Evolutionary conservation across 208 protist genomes (phyloP).

Genomic region (Novymonas esmeraldas): DNA sequence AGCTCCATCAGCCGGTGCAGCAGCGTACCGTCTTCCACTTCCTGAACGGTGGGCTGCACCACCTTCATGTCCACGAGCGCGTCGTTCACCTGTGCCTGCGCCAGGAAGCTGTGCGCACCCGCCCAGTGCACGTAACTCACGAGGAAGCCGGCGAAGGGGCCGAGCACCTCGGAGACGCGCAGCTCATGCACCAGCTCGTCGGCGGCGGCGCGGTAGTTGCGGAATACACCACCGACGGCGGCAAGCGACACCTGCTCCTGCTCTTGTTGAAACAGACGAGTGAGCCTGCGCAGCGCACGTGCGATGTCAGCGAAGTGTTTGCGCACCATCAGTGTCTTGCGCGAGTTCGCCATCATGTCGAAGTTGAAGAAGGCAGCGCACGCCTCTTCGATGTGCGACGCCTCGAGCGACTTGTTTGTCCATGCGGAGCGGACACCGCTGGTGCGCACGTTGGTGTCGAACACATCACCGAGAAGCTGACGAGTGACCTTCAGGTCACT

Average conservation of each 20-base stretch:
- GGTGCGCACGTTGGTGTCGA: constrained; percentile 81
- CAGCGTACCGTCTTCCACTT: constrained; percentile 43
- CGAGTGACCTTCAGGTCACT: constrained; percentile 74
- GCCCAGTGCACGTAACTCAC: constrained; percentile 79
- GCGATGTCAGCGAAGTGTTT: constrained; percentile 60
- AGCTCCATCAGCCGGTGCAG: constrained; percentile 71
- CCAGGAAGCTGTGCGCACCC: constrained; percentile 58
- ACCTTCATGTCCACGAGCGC: constrained; percentile 62
- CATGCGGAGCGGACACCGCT: constrained; percentile 80
- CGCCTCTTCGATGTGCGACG: constrained; percentile 88
- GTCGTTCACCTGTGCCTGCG: constrained; percentile 70
- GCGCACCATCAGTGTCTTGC: constrained; percentile 83
- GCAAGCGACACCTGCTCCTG: constrained; percentile 57
- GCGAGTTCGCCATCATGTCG: constrained; percentile 77
- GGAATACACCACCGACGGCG: constrained; percentile 79
- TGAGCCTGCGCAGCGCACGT: constrained; percentile 72
- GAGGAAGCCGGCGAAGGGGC: constrained; percentile 77
- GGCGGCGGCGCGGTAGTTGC: constrained; percentile 72
- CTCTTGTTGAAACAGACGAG: constrained; percentile 80
- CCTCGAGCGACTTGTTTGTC: constrained; percentile 89
- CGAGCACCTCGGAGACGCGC: constrained; percentile 65
- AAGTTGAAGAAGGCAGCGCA: constrained; percentile 75
- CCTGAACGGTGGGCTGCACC: constrained; percentile 65
- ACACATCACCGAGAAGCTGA: constrained; percentile 82
- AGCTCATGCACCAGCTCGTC: constrained; percentile 67